Evolutionary conservation across 352 stramenopile genomes (phyloP), one percentile per base, ranked within the genome.

Genomic region (Pythium phragmitis): DNA sequence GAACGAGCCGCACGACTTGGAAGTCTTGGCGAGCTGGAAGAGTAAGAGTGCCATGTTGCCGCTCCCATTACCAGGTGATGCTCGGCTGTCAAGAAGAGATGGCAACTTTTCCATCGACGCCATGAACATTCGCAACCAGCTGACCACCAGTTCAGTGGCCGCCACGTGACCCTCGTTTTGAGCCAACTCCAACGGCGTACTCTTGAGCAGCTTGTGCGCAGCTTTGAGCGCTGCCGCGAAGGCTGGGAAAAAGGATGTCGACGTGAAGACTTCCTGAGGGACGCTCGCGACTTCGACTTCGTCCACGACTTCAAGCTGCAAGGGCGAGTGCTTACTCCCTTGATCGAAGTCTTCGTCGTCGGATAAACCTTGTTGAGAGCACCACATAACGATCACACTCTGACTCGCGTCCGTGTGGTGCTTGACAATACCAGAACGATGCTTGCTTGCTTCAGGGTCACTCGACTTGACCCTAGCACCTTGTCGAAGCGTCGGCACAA

Each of bases 11-110:
- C 80, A 69, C 4, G 72, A 70, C 21, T 79, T 62, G 26, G 73
- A 87, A 45, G 82, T 69, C 42, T 91, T 80, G 3, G 83, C 83
- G 33, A 92, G 63, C 45, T 87, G 70, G 30, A 91, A 85, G 43
- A 92, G 67, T 49, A 85, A 70, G 3, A 71, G 58, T 16, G 83
- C 79, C 45, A 78, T 70, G 60, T 88, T 87, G 1, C 83, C 81
- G 64, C 85, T 85, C 6, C 83, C 80, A 68, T 85, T 80, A 33
- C 76, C 85, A 58, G 84, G 58, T 5, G 59, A 67, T 45, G 81
- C 66, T 64, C 87, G 76, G 49, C 87, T 89, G 54, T 89, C 76
- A 26, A 90, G 78, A 16, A 92, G 58, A 6, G 81, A 80, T 21
- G 76, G 68, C 65, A 85, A 84, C 4, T 51, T 42, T 2, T 75